phyloP scores from a whole-genome alignment of 176 grass and related monocot species.

The Elaeis guineensis region DNA sequence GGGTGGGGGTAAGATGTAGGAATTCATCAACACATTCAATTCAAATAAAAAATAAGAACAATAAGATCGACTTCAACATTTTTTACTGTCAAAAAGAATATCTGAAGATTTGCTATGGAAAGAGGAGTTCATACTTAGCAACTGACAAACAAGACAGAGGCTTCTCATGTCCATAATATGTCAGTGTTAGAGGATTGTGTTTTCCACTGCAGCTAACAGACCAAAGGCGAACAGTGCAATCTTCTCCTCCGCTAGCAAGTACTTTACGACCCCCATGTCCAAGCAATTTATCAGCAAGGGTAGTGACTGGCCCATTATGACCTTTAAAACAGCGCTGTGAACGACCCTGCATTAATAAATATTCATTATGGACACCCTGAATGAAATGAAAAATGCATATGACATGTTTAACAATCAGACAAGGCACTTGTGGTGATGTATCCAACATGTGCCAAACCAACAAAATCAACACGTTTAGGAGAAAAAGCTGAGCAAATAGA shows the following conservation, averaged over 20 bases:
- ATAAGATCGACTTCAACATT: no score
- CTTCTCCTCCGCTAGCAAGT: slow-evolving; percentile 85
- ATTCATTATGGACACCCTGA: not conserved
- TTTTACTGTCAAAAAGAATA: no score
- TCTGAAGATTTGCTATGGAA: not conserved
- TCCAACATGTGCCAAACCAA: no score
- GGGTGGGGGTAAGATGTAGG: no score
- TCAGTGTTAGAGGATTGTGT: slow-evolving; percentile 47
- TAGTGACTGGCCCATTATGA: slow-evolving; percentile 60
- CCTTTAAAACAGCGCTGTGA: slow-evolving; percentile 72
- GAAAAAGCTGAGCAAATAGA: no score
- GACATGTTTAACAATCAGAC: no score
- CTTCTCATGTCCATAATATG: slow-evolving; percentile 80
- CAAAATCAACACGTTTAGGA: no score
- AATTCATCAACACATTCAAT: no score
- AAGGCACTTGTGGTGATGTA: no score
- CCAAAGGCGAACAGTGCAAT: slow-evolving; percentile 80
- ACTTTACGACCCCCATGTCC: slow-evolving; percentile 52
- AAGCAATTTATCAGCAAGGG: slow-evolving; percentile 73
- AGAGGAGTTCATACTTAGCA: slow-evolving; percentile 41
- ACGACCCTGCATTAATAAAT: slow-evolving; percentile 28
- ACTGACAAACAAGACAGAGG: slow-evolving; percentile 66
- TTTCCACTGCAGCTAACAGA: slow-evolving; percentile 56
- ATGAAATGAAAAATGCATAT: no score
- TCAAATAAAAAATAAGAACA: no score